Percentiles rank a stretch among this genome's conserved stretches.
Conservation (phyloP, 2,329 filamentous ascomycete genomes). For the Pseudocercospora macadamiae region DNA sequence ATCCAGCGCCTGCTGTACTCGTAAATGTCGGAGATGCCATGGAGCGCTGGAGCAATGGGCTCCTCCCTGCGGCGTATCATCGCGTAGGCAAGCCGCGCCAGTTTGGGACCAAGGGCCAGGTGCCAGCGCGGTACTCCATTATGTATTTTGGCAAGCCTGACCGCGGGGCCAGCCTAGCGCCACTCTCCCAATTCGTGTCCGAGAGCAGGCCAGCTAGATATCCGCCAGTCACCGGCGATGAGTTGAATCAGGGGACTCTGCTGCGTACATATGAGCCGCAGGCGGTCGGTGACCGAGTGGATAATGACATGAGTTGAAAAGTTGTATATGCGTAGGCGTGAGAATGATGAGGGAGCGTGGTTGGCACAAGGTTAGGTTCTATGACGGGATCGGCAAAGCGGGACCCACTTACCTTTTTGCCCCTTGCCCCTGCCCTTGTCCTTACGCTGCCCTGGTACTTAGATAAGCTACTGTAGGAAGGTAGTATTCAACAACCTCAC, state of each 20-base stretch:
- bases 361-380: too few species aligned
- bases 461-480: too few species aligned
- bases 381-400: too few species aligned
- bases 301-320: not conserved
- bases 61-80: slow-evolving; percentile 16
- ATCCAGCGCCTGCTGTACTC: slow-evolving; percentile 13
- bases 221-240: slow-evolving; percentile 7
- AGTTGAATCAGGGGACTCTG: slow-evolving; percentile 19
- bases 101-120: not conserved
- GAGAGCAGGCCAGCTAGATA: slow-evolving; percentile 10
- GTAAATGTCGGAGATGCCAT: slow-evolving; percentile 23
- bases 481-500: too few species aligned
- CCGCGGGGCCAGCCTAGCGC: slow-evolving; percentile 14
- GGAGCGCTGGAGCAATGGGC: slow-evolving; percentile 21
- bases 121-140: slow-evolving; percentile 18
- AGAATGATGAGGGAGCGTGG: too few species aligned
- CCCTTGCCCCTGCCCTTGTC: too few species aligned
- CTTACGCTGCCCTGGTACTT: too few species aligned
- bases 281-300: too few species aligned
- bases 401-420: too few species aligned
- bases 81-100: slow-evolving; percentile 12
- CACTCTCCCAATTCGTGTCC: slow-evolving; percentile 15
- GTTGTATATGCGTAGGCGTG: slow-evolving; percentile 17
- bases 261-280: slow-evolving; percentile 15
- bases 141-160: slow-evolving; percentile 21